Base-by-base conservation (phyloP, 2,329 filamentous ascomycete genomes). In the Sporothrix euskadiensis region DNA sequence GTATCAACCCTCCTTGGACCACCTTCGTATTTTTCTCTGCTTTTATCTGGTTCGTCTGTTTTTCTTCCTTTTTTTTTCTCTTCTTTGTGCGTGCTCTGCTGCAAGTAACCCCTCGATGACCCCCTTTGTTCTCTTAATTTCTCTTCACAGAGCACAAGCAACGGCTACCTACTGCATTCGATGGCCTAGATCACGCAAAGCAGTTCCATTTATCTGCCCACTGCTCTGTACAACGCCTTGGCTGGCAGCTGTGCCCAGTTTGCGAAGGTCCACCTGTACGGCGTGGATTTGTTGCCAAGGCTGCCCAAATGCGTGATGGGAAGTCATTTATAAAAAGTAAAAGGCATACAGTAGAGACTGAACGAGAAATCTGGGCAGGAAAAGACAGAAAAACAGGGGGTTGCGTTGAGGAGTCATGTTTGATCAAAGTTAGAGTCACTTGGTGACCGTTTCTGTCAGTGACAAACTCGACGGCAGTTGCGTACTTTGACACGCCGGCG, bases 191-290 rank as follows among this genome's bases (percentile, higher is more conserved):
- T 57, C 26, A 12, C 26, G 54, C 54, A 57, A 41, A n/a, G 9
- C 19, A 63, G 4, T 16, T 61, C 57, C 32, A 39, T 22, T 41
- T 16, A 63, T 8, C 32, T 22, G 32, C 30, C 32, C 32, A 12
- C 9, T 59, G 30, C 57, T 10, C 19, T 32, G 32, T 63, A 41
- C 14, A 16, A 47, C 61, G 39, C 22, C 22, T 47, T 66, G 39
- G 61, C 61, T 47, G 61, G 19, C 39, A 30, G 61, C 22, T 66
- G 39, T 66, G 39, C 39, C 61, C 39, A 19, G 39, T 66, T 47
- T 66, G n/a, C 39, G 14, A 22, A 22, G 41, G 39, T 66, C 61
- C n/a, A 66, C 61, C 39, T 66, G 39, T 26, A 41, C 19, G 19
- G 14, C 14, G n/a, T 19, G 30, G 12, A 5, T 44, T 19, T 7